Conservation (phyloP, 768 basidiomycete genomes). For the Cubamyces sp. region DNA sequence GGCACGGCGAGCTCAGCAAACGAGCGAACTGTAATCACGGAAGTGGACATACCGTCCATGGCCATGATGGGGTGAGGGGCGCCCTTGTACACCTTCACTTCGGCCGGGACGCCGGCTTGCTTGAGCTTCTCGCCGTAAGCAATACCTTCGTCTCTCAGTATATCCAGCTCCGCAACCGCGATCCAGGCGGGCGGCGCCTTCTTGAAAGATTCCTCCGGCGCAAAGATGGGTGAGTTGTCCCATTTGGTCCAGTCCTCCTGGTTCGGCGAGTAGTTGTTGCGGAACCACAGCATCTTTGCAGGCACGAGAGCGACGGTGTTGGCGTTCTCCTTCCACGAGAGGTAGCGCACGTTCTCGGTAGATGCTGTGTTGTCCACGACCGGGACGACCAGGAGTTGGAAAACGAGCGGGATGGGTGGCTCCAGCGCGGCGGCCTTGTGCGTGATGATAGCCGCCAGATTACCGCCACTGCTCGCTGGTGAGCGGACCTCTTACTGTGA, state of each 20-base stretch:
- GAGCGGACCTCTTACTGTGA: neutral
- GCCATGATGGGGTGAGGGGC: conserved; percentile 77
- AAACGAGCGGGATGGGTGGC: conserved; percentile 56
- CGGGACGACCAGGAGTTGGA: conserved; percentile 72
- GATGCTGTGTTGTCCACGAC: conserved; percentile 74
- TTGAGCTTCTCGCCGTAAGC: conserved; percentile 62
- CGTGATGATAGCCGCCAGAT: conserved; percentile 66
- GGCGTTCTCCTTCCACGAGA: conserved; percentile 60
- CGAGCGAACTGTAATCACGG: neutral
- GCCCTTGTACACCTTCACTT: conserved; percentile 59
- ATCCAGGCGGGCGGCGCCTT: conserved; percentile 64
- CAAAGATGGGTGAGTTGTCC: conserved; percentile 75
- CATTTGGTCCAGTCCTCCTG: conserved; percentile 61
- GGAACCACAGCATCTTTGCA: conserved; percentile 76
- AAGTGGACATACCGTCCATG: conserved; percentile 62
- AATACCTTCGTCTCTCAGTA: conserved; percentile 68
- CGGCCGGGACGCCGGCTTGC: conserved; percentile 54
- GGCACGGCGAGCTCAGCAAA: neutral
- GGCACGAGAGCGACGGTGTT: conserved; percentile 63
- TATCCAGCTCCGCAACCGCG: conserved; percentile 66
- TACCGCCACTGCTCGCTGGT: conserved; percentile 56
- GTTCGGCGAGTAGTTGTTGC: conserved; percentile 68
- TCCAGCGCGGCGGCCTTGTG: conserved; percentile 58
- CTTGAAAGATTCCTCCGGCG: conserved; percentile 55
- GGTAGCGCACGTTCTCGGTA: conserved; percentile 39